phyloP scores from a whole-genome alignment of 257 asterid genomes.

The Avicennia marina region DNA sequence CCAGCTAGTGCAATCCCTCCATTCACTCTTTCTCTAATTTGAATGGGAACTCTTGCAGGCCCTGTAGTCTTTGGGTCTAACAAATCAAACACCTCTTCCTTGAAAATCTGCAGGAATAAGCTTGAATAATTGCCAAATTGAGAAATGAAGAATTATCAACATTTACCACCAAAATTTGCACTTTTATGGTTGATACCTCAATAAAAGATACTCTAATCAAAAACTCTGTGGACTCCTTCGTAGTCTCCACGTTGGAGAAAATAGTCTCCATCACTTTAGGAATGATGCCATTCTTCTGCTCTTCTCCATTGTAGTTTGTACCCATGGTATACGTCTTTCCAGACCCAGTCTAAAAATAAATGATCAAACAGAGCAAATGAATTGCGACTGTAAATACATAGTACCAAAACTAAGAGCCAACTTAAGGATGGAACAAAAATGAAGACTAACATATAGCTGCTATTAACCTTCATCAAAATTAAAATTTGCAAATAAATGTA shows the following conservation, averaged over 20 bases:
- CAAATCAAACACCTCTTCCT: constrained; percentile 94
- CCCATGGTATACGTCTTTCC: constrained; percentile 99
- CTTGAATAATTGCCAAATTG: constrained; percentile 4
- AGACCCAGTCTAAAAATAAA: constrained; percentile 72
- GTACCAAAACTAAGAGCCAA: not conserved
- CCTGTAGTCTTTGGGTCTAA: constrained; percentile 55
- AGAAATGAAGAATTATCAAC: not conserved
- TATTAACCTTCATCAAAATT: too few relatives aligned
- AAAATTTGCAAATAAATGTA: not conserved
- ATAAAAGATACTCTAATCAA: constrained; percentile 85
- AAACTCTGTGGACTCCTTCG: constrained; percentile 65
- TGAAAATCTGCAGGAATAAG: constrained; percentile 62
- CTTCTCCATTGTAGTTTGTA: constrained; percentile 92
- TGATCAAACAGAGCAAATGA: constrained; percentile 8
- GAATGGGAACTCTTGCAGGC: constrained; percentile 81
- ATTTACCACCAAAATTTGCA: constrained; percentile 1
- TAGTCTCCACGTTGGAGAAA: constrained; percentile 54
- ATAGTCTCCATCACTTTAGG: constrained; percentile 88
- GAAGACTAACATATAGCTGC: too few relatives aligned
- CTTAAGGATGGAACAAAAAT: not conserved
- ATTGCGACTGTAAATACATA: not conserved
- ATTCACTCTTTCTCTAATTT: constrained; percentile 75
- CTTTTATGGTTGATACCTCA: constrained; percentile 50
- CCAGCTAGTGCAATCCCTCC: constrained; percentile 97
- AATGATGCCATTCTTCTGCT: constrained; percentile 60